phyloP scores from a whole-genome alignment of 192 early-diverging fungal species.

The Coemansia sp. region DNA sequence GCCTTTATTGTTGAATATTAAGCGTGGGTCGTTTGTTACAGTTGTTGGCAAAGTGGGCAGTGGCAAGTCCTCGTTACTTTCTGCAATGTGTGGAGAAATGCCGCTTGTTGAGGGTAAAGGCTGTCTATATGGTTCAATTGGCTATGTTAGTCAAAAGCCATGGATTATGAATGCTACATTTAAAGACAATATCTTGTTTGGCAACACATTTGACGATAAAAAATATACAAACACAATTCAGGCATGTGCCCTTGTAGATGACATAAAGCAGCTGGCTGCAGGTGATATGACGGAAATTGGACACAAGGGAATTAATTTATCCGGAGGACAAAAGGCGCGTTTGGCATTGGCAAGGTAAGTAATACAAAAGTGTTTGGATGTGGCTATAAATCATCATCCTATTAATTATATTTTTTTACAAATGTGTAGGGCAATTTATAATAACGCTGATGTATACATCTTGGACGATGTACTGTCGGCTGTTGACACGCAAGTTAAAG shows the following conservation, averaged over 20 bases:
- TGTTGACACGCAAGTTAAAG: slow-evolving; percentile 76
- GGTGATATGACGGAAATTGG: slow-evolving; percentile 53
- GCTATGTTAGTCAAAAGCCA: slow-evolving; percentile 77
- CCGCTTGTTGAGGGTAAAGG: slow-evolving; percentile 55
- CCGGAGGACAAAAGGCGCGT: slow-evolving; percentile 83
- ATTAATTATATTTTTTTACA: not conserved
- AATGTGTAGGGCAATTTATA: slow-evolving; percentile 52
- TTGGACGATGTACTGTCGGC: slow-evolving; percentile 86
- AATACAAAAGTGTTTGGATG: not conserved
- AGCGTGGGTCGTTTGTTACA: slow-evolving; percentile 57
- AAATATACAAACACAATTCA: slow-evolving; percentile 55
- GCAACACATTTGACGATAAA: slow-evolving; percentile 58
- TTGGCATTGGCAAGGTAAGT: slow-evolving; percentile 81
- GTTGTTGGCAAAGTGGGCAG: slow-evolving; percentile 81
- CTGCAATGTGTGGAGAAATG: slow-evolving; percentile 83
- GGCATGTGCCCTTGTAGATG: slow-evolving; percentile 59
- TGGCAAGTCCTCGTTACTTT: slow-evolving; percentile 82
- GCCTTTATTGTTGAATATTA: not conserved
- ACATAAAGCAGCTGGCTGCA: slow-evolving; percentile 58
- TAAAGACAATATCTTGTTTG: slow-evolving; percentile 70
- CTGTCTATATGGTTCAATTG: slow-evolving; percentile 63
- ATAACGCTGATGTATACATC: slow-evolving; percentile 71
- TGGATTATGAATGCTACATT: slow-evolving; percentile 87
- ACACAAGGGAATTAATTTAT: slow-evolving; percentile 55
- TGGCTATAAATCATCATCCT: not conserved